Base-by-base conservation (phyloP, 495 filamentous ascomycete species). In the Aspergillus carlsbadensis region DNA sequence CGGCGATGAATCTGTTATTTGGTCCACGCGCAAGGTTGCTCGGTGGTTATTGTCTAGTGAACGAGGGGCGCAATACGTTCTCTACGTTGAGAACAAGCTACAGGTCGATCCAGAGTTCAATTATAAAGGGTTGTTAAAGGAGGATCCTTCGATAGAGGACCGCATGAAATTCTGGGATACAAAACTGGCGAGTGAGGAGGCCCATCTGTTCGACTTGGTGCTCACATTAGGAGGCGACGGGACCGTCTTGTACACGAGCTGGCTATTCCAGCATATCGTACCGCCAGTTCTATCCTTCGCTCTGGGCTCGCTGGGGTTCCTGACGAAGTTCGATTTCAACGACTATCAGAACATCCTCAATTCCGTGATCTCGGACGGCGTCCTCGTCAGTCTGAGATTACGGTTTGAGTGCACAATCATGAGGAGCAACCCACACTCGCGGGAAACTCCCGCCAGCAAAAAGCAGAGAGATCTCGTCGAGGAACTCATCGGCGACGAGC, bases 181-280 rank as follows among this genome's bases (percentile, higher is more conserved):
- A 43, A 80, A 87, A 45, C 82, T 97, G 58, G 96, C 91, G 49
- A 74, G 77, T 42, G 80, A 83, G 21, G 77, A 85, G 45, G 94
- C 95, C 1, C 90, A 97, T 57, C 85, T 84, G 3, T 97, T 97
- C 65, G 94, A 98, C 70, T 92, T 98, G 64, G 87, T 94, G 14
- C 78, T 98, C 33, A 95, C 93, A 0, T 85, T 98, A 3, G 94
- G 94, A n/a, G 94, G 94, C 10, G 94, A 98, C 66, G 94, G 94
- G 13, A 98, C 94, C 0, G 93, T 98, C 29, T 76, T 98, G 29
- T 98, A 96, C 65, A 90, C 94, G 0, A 91, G 86, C 63, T 98
- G 95, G 93, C 77, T 98, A 29, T 98, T 98, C 69, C 94, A 98
- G 78, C 79, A 90, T n/a, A 86, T 98, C 51, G 93, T 98, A 0